These are phyloP conservation scores for Tirmania nivea DNA, from an alignment of 495 filamentous ascomycete species.

Conservation along the genomic window DNA sequence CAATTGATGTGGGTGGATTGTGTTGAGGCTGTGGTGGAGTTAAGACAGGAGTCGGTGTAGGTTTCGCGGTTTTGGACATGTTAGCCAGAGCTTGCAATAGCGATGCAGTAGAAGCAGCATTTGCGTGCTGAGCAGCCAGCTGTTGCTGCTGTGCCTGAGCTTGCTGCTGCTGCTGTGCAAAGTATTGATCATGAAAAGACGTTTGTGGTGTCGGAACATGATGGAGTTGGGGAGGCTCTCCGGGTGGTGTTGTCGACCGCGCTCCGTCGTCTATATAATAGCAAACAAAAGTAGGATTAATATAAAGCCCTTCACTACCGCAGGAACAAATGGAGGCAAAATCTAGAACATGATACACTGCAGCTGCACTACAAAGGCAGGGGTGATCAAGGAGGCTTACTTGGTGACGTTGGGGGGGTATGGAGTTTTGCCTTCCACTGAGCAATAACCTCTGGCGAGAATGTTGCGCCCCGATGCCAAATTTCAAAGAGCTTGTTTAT, in stretches of 20 bases:
- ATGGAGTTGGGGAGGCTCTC: conserved; percentile 46
- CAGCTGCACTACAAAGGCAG: neutral
- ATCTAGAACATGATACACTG: neutral
- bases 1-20: conserved; percentile 13
- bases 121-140: conserved; percentile 22
- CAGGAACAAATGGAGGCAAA: conserved; percentile 6
- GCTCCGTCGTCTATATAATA: conserved; percentile 27
- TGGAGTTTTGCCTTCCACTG: conserved; percentile 72
- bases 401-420: conserved; percentile 35
- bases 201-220: conserved; percentile 12
- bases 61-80: conserved; percentile 57
- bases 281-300: conserved; percentile 14
- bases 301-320: conserved; percentile 10
- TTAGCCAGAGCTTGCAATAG: conserved; percentile 69
- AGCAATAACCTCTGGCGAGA: conserved; percentile 59
- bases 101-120: conserved; percentile 28
- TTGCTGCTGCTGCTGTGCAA: conserved; percentile 5
- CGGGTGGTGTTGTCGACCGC: conserved; percentile 58
- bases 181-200: neutral
- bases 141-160: conserved; percentile 17
- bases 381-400: conserved; percentile 21
- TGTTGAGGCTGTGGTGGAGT: conserved; percentile 28
- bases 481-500: conserved; percentile 91
- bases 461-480: conserved; percentile 89
- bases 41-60: conserved; percentile 28